Conservation (phyloP, 306 rosid species). For the Vigna angularis region DNA sequence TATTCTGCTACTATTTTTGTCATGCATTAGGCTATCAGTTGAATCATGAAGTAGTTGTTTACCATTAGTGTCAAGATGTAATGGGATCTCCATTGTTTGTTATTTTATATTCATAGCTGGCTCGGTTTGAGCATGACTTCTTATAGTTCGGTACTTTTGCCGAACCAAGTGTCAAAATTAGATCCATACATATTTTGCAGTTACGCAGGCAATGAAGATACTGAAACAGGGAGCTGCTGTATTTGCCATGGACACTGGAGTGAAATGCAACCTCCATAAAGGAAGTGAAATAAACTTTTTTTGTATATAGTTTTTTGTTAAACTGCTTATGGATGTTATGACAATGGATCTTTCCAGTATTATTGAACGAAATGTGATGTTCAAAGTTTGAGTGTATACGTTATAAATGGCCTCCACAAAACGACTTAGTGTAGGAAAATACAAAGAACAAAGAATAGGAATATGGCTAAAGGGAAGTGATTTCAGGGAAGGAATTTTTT, state of each 20-base stretch:
- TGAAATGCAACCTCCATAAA: conserved; percentile 68
- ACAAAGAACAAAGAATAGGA: not conserved
- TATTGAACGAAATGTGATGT: conserved; percentile 14
- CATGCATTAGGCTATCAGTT: not conserved
- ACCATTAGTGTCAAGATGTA: not conserved
- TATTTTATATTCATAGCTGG: not conserved
- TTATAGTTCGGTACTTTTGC: not conserved
- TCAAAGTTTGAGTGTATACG: not conserved
- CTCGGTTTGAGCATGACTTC: not conserved
- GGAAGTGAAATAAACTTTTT: conserved; percentile 43
- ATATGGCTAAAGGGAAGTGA: conserved; percentile 2
- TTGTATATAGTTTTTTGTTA: conserved; percentile 1
- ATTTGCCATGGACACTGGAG: conserved; percentile 78
- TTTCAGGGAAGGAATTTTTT: not conserved
- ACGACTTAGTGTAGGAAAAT: not conserved
- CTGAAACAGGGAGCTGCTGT: conserved; percentile 71
- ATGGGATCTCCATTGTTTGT: not conserved
- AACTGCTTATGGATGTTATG: conserved; percentile 34
- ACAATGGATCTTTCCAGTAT: conserved; percentile 1
- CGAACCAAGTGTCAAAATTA: not conserved
- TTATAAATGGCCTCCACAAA: not conserved
- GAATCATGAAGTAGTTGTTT: not conserved
- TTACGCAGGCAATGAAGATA: conserved; percentile 74
- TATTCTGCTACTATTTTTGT: not conserved
- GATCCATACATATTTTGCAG: not conserved